A percentile compares a stretch with the other conserved stretches of the same genome.
phyloP scores from a whole-genome alignment of 179 eudicot species.

The Sideroxylon spinosum region DNA sequence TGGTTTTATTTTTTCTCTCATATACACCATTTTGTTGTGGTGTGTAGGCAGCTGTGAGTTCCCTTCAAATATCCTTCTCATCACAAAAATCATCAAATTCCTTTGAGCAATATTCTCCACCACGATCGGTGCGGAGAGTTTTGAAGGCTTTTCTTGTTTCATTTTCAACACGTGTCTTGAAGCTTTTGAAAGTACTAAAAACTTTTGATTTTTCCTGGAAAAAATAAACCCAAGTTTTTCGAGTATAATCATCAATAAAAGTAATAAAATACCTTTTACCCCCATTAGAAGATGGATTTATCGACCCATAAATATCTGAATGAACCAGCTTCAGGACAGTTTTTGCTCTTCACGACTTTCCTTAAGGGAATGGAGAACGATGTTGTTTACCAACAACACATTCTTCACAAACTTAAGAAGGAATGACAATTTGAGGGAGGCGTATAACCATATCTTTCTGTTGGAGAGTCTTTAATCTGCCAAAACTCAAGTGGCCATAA shows the following conservation, averaged over 20 bases:
- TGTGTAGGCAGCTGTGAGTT: not conserved
- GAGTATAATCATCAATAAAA: not conserved
- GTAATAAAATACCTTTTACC: not conserved
- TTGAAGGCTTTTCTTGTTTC: not conserved
- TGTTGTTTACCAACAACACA: conserved; percentile 9
- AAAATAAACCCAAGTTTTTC: not conserved
- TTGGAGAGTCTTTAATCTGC: too few relatives aligned
- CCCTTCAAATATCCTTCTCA: not conserved
- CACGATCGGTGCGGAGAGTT: not conserved
- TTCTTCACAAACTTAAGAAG: not conserved
- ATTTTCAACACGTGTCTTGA: not conserved
- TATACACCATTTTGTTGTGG: not conserved
- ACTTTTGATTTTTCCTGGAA: not conserved
- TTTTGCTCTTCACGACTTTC: not conserved
- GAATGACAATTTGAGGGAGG: not conserved
- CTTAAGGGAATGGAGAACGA: not conserved
- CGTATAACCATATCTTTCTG: not conserved
- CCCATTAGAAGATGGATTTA: not conserved
- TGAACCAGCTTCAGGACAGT: not conserved
- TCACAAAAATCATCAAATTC: not conserved
- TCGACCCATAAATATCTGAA: not conserved
- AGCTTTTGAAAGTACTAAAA: conserved; percentile 11
- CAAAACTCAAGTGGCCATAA: too few relatives aligned
- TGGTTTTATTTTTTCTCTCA: not conserved
- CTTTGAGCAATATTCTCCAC: conserved; percentile 3